phyloP scores from a whole-genome alignment of 2,329 filamentous ascomycete genomes.

The Claviceps maximensis region DNA sequence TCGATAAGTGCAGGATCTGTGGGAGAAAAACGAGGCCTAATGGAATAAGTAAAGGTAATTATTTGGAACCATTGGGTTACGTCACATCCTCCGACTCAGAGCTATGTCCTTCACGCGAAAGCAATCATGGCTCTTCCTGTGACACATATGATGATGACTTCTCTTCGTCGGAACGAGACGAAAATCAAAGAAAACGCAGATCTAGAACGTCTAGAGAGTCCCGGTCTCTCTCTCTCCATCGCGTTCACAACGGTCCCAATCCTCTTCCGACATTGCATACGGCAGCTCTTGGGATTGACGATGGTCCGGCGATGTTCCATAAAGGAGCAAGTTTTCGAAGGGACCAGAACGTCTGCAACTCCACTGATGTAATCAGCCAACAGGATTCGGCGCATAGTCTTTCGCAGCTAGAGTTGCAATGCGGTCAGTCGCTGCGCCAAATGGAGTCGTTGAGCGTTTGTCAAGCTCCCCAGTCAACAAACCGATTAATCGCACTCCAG shows the following conservation, averaged over 20 bases:
- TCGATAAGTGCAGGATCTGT: neutral
- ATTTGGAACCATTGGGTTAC: neutral
- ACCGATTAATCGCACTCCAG: neutral
- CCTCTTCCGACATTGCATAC: too few species aligned
- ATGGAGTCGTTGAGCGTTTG: neutral
- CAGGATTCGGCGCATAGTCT: conserved; percentile 1
- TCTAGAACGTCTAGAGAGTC: neutral
- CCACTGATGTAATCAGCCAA: neutral
- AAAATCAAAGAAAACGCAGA: neutral
- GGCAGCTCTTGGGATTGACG: neutral
- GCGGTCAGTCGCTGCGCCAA: conserved; percentile 1
- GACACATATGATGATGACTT: neutral
- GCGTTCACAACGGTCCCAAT: too few species aligned
- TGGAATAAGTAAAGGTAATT: neutral
- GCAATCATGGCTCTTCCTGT: neutral
- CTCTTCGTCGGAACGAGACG: neutral
- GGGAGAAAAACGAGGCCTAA: neutral
- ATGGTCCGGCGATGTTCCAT: neutral
- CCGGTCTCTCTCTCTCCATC: neutral
- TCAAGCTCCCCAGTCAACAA: neutral
- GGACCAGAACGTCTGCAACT: neutral
- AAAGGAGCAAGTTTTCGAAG: neutral
- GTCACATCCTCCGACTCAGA: neutral
- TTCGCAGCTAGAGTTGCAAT: conserved; percentile 4
- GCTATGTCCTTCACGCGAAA: neutral